These are phyloP conservation scores for Boletus albobrunnescens DNA, from an alignment of 1,284 basidiomycete species.

Conservation along the genomic window DNA sequence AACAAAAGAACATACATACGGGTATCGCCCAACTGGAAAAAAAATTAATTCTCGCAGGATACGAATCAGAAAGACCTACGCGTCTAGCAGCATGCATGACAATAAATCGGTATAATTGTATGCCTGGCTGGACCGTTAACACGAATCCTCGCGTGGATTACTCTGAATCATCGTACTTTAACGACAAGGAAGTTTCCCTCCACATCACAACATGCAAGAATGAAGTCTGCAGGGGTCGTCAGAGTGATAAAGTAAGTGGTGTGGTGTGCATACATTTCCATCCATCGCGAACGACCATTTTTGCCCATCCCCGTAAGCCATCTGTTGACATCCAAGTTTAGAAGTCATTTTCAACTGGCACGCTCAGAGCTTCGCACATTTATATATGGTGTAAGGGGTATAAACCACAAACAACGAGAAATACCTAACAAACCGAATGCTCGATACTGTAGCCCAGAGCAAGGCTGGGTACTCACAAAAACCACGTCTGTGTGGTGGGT, in stretches of 20 bases:
- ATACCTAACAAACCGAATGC: conserved; percentile 48
- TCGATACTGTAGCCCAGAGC: not conserved
- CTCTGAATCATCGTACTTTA: conserved; percentile 42
- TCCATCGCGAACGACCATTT: conserved; percentile 67
- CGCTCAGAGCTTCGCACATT: conserved; percentile 46
- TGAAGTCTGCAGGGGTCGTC: conserved; percentile 49
- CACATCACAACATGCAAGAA: conserved; percentile 76
- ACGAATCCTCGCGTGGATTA: not conserved
- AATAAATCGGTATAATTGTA: conserved; percentile 83
- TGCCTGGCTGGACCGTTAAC: conserved; percentile 41
- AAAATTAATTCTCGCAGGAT: conserved; percentile 7
- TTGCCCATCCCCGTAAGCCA: conserved; percentile 73
- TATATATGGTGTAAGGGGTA: conserved; percentile 83
- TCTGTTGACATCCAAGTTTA: conserved; percentile 41
- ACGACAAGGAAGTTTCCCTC: conserved; percentile 84
- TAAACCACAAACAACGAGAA: conserved; percentile 71
- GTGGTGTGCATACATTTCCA: conserved; percentile 68
- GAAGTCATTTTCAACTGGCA: not conserved
- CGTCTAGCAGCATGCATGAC: conserved; percentile 83
- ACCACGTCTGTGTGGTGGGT: conserved; percentile 78
- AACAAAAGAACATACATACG: conserved; percentile 76
- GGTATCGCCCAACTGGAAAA: conserved; percentile 75
- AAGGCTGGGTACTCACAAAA: conserved; percentile 52
- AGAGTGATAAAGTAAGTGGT: not conserved
- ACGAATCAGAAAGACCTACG: conserved; percentile 43